Evolutionary conservation across 257 asterid genomes (phyloP), one percentile per base, ranked within the genome.

Genomic region (Scutellaria barbata): DNA sequence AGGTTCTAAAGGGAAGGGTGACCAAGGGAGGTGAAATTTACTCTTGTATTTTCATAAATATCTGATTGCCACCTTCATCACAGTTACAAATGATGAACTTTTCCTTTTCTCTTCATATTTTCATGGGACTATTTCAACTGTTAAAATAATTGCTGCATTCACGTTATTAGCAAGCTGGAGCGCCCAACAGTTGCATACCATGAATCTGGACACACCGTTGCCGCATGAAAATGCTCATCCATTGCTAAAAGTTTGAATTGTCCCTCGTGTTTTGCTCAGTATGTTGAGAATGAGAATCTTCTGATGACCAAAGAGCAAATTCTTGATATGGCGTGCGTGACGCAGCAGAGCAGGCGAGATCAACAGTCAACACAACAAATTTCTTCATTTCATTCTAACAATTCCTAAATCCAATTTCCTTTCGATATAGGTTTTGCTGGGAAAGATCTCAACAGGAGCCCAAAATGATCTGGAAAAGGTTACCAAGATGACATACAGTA

Each of bases 381-480:
- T 30, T 22, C 25, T 22, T 22, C n/a, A 12, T 16, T 33, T 8
- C 22, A 4, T 42, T 18, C 13, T 1, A 35, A 13, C 17, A 5
- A 10, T 25, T 25, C 6, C 37, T 8, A 7, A n/a, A 53, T 43
- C 20, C 10, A 37, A n/a, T 61, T 72, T 64, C 51, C 61, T 61
- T 74, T 63, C 16, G 48, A 51, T 18, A 20, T 53, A 92, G 96
- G 96, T 93, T 63, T 69, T 93, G 80, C 65, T 93, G 11, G 98
- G 98, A 53, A 90, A 78, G 85, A 89, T 93, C 65, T 90, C 97
- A 30, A 93, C 97, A 0, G 98, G 97, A 17, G 98, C 97, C 41
- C 98, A 93, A 80, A 87, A 93, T 67, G 97, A 90, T 73, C 81
- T 90, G 83, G 98, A 93, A 82, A 93, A 87, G 71, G 97, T 93